These are phyloP conservation scores for Lunularia cruciata DNA, from an alignment of 225 moss, liverwort and hornwort genomes.

Conservation along the genomic window DNA sequence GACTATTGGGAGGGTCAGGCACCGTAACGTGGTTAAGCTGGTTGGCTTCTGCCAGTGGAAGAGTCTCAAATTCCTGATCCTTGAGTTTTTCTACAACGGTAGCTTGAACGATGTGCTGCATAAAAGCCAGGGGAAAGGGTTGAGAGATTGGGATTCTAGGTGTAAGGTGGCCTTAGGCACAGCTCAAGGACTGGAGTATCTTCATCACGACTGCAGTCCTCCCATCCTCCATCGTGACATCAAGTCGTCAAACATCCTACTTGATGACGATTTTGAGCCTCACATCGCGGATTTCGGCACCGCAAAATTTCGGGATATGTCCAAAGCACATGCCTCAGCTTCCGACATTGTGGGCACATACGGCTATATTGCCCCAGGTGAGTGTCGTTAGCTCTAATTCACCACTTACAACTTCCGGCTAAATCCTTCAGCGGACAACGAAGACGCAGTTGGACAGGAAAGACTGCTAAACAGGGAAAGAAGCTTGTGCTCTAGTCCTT, in stretches of 20 bases:
- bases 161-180: slow-evolving; percentile 34
- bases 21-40: slow-evolving; percentile 32
- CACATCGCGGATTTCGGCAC: slow-evolving; percentile 43
- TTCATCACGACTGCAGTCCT: slow-evolving; percentile 36
- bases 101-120: slow-evolving; percentile 31
- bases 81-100: slow-evolving; percentile 34
- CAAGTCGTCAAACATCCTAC: slow-evolving; percentile 41
- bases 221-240: slow-evolving; percentile 44
- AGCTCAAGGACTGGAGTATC: slow-evolving; percentile 41
- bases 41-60: slow-evolving; percentile 29
- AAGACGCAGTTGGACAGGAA: no score
- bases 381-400: no score
- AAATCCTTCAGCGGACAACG: no score
- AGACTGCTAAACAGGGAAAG: neutral
- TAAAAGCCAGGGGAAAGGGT: neutral
- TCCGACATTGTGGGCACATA: slow-evolving; percentile 37
- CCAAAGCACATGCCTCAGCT: neutral
- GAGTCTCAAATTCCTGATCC: slow-evolving; percentile 7
- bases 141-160: slow-evolving; percentile 34
- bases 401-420: no score
- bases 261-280: slow-evolving; percentile 28
- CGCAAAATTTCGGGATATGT: slow-evolving; percentile 27
- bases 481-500: neutral
- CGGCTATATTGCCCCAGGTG: slow-evolving; percentile 51
- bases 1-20: slow-evolving; percentile 25